These are phyloP conservation scores for Logfia minima DNA, from an alignment of 129 eudicot genomes.

Conservation along the genomic window DNA sequence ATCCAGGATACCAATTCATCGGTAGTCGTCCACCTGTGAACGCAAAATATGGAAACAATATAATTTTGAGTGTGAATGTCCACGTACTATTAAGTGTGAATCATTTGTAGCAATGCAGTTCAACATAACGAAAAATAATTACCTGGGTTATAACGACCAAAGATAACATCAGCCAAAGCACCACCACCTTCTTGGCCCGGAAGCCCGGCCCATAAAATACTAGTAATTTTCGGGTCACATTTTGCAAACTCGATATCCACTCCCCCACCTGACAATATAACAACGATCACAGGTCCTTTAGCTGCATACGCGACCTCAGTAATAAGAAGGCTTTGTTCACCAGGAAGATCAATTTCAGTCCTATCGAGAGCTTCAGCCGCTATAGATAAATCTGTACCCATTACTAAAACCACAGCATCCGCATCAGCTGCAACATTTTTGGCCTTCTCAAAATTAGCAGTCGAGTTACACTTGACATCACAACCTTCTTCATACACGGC, in stretches of 20 bases:
- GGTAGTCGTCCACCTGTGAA: constrained; percentile 40
- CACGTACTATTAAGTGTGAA: background rate
- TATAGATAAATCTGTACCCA: constrained; percentile 32
- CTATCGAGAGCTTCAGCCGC: constrained; percentile 35
- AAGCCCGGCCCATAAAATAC: constrained; percentile 40
- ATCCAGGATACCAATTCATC: constrained; percentile 33
- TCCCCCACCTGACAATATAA: constrained; percentile 38
- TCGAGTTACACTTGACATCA: constrained; percentile 27
- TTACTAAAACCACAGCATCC: constrained; percentile 33
- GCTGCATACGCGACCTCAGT: constrained; percentile 26
- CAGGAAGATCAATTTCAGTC: constrained; percentile 31
- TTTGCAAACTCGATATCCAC: constrained; percentile 36
- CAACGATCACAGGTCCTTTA: constrained; percentile 44
- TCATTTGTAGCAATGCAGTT: background rate
- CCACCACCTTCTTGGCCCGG: constrained; percentile 45
- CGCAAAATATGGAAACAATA: background rate
- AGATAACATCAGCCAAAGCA: constrained; percentile 40
- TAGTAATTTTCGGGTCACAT: constrained; percentile 21
- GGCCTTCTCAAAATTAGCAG: background rate
- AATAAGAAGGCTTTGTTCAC: constrained; percentile 31
- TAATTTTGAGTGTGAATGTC: no score
- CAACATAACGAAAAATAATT: background rate
- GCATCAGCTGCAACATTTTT: constrained; percentile 19
- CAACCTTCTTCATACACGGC: constrained; percentile 28
- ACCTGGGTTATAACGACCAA: constrained; percentile 36